Evolutionary conservation across 2,329 filamentous ascomycete species (phyloP), one percentile per base, ranked within the genome.

Genomic region (Xylariomycetidae sp.): DNA sequence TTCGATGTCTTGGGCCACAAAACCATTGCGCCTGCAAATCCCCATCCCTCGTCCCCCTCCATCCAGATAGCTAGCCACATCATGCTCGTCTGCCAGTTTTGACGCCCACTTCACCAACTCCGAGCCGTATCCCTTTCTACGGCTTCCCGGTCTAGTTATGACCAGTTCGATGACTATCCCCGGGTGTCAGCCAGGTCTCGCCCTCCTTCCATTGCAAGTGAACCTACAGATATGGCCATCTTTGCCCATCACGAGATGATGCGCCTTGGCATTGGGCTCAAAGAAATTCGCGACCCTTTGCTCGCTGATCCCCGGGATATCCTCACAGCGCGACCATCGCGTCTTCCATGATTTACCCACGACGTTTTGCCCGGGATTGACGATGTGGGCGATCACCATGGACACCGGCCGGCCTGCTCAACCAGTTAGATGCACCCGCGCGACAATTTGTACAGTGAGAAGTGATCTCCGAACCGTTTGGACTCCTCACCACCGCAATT

Each of bases 221-320:
- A 18, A 39, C 47, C 20, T 45, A 51, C 50, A 52, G 16, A 52
- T 41, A 14, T 51, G 49, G 3, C 42, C 50, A 34, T 49, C 39
- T 19, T 46, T 48, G 22, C 46, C 45, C 8, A 48, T 31, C 11
- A 48, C 41, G 14, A 51, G 33, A 19, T 50, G 40, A 18, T 52
- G 49, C 11, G 43, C 46, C 38, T 29, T 42, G 13, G 41, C 45
- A n/a, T 46, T 27, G 6, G 48, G 46, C 38, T 51, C 49, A 19
- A 49, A 51, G 42, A 45, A 52, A 7, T 26, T 40, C 4, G 41
- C 38, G 4, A 52, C 42, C 25, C 38, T 32, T 18, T 48, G 37
- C 36, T 48, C 44, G 31, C 31, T 45, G 11, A 52, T 29, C 13
- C 30, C 44, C 6, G 42, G 36, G 18, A 48, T 36, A 19, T 46